A percentile compares a stretch with the other conserved stretches of the same genome.
Evolutionary conservation across 2,329 filamentous ascomycete genomes (phyloP).

Genomic region (Fusarium veterinarium): DNA sequence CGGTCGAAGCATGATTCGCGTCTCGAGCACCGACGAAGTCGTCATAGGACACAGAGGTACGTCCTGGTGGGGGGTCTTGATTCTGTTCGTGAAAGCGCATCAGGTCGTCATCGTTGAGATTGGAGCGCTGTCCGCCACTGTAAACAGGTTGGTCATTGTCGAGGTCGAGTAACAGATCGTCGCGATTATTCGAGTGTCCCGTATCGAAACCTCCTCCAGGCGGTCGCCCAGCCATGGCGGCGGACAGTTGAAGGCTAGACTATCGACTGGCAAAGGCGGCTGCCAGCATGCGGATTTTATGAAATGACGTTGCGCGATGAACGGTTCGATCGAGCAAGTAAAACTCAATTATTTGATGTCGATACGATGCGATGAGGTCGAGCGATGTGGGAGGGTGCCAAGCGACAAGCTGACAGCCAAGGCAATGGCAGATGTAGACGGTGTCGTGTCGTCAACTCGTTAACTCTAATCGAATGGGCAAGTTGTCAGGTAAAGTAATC

Average conservation of each 20-base stretch:
- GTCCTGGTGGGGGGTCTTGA: constrained; percentile 69
- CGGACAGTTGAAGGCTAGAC: constrained; percentile 52
- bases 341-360: constrained; percentile 3
- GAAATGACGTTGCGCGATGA: constrained; percentile 14
- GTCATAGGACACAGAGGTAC: constrained; percentile 93
- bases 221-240: constrained; percentile 71
- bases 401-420: constrained; percentile 35
- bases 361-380: constrained; percentile 29
- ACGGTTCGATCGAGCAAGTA: neutral
- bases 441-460: constrained; percentile 32
- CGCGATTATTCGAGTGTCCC: constrained; percentile 59
- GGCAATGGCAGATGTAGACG: constrained; percentile 9
- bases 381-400: constrained; percentile 30
- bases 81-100: constrained; percentile 80
- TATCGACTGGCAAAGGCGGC: constrained; percentile 44
- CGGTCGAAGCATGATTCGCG: constrained; percentile 58
- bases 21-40: constrained; percentile 83
- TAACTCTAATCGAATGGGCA: constrained; percentile 5
- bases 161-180: constrained; percentile 79
- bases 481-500: constrained; percentile 27
- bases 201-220: constrained; percentile 60
- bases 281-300: constrained; percentile 51
- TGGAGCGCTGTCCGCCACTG: constrained; percentile 78
- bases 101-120: constrained; percentile 84
- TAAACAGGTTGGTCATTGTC: constrained; percentile 79